Base-by-base conservation (phyloP, 768 basidiomycete species). In the Ramaria sp. region DNA sequence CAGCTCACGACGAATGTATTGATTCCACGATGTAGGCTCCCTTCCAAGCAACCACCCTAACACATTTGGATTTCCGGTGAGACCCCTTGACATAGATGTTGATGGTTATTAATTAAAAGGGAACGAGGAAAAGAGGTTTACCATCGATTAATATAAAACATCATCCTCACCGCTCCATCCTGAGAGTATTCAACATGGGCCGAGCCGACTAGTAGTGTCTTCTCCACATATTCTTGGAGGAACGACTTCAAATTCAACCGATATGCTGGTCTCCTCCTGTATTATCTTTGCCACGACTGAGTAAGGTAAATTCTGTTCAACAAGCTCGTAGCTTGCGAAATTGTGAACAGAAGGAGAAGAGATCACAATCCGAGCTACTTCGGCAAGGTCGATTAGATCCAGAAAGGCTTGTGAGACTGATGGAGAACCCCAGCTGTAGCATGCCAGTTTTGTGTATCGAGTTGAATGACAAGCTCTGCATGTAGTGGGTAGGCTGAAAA, bases 271-370 rank as follows among this genome's bases (percentile, higher is more conserved):
- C 38, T 49, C 52, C 49, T 52, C 44, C 56, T 28, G 61, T 24
- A 65, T 53, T 28, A 58, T 56, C 45, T 63, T 44, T 8, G 65
- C 63, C 41, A 69, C 63, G 42, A 64, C 62, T 34, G 56, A 59
- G 28, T 65, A 66, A 5, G 64, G 60, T 13, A 59, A 59, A 48
- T 69, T 65, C 52, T 65, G 56, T 8, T 66, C 66, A 10, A 67
- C 62, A 9, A 69, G 61, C 54, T 69, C 68, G 56, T 70, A 70
- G n/a, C 64, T 57, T 15, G 67, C 67, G 48, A 60, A 63, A 45
- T 64, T 63, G 57, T 70, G 69, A 25, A 56, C 54, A 10, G 57
- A 56, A 3, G 65, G 63, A 38, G 63, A 59, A 24, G 63, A 61
- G 34, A 69, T 55, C 50, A 69, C 64, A 10, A 59, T 53, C 1